phyloP scores from a whole-genome alignment of 345 rosid species.

The Eucalyptus erythrocorys region DNA sequence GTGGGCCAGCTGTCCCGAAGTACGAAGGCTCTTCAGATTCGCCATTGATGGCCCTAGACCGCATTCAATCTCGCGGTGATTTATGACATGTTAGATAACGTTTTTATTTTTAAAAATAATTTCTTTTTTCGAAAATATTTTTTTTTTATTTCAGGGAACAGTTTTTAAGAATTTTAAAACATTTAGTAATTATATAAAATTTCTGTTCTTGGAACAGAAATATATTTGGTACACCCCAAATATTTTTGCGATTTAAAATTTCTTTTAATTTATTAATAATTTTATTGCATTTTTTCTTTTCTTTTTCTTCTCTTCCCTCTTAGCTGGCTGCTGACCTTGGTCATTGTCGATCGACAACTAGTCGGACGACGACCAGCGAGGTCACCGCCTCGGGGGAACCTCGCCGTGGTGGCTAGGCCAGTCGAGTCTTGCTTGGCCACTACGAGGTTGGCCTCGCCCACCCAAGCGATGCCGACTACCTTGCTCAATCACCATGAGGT shows the following conservation, averaged over 20 bases:
- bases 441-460: rapidly evolving
- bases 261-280: too few species aligned
- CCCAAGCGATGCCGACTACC: too few species aligned
- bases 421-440: rapidly evolving
- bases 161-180: rapidly evolving
- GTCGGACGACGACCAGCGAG: rapidly evolving
- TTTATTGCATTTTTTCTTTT: too few species aligned
- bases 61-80: too few species aligned
- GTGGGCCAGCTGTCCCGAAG: background rate
- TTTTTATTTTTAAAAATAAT: rapidly evolving
- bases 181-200: too few species aligned
- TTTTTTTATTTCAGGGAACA: rapidly evolving
- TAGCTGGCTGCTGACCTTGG: rapidly evolving
- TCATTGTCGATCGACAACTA: rapidly evolving
- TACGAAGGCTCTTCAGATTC: background rate
- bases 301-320: too few species aligned
- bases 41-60: background rate
- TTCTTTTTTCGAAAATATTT: rapidly evolving
- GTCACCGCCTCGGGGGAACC: rapidly evolving
- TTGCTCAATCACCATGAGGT: rapidly evolving
- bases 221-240: rapidly evolving
- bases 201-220: rapidly evolving
- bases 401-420: rapidly evolving
- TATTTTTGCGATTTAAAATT: too few species aligned
- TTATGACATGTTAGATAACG: rapidly evolving